A percentile compares a stretch with the other conserved stretches of the same genome.
phyloP scores from a whole-genome alignment of 2,329 filamentous ascomycete species.

The Arthroderma sp. region DNA sequence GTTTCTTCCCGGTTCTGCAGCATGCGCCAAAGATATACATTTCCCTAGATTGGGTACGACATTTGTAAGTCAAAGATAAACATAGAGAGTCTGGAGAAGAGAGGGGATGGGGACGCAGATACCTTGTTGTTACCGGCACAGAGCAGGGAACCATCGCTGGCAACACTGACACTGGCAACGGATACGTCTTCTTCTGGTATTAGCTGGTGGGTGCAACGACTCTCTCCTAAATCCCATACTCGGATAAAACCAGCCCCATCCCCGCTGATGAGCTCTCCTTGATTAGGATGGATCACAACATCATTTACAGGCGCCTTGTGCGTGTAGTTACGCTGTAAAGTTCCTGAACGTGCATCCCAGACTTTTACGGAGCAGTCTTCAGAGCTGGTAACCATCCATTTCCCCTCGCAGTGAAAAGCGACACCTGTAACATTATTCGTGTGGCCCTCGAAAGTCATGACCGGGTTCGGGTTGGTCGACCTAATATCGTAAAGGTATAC shows the following conservation, averaged over 20 bases:
- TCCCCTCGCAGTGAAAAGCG: slow-evolving; percentile 95
- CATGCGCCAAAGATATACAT: slow-evolving; percentile 95
- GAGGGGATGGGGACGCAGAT: slow-evolving; percentile 17
- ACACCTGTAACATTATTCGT: slow-evolving; percentile 92
- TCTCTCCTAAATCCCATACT: slow-evolving; percentile 94
- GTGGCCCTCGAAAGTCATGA: slow-evolving; percentile 91
- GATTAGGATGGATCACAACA: slow-evolving; percentile 98
- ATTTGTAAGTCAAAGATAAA: not conserved
- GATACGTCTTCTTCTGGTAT: slow-evolving; percentile 93
- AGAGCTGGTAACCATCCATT: slow-evolving; percentile 98
- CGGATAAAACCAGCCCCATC: slow-evolving; percentile 84
- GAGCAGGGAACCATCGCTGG: slow-evolving; percentile 81
- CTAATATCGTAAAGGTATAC: slow-evolving; percentile 99
- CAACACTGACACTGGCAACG: slow-evolving; percentile 88
- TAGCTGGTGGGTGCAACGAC: slow-evolving; percentile 89
- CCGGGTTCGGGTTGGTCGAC: slow-evolving; percentile 86
- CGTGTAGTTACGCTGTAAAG: slow-evolving; percentile 81
- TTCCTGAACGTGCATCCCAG: slow-evolving; percentile 80
- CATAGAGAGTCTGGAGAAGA: not conserved
- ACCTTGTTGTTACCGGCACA: slow-evolving; percentile 88
- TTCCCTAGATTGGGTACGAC: slow-evolving; percentile 47
- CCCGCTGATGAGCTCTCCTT: slow-evolving; percentile 94
- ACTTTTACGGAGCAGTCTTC: slow-evolving; percentile 96
- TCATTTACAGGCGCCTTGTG: slow-evolving; percentile 87
- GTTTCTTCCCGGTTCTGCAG: slow-evolving; percentile 71